phyloP scores from a whole-genome alignment of 192 early-diverging fungal genomes.

The Coemansia aciculifera region DNA sequence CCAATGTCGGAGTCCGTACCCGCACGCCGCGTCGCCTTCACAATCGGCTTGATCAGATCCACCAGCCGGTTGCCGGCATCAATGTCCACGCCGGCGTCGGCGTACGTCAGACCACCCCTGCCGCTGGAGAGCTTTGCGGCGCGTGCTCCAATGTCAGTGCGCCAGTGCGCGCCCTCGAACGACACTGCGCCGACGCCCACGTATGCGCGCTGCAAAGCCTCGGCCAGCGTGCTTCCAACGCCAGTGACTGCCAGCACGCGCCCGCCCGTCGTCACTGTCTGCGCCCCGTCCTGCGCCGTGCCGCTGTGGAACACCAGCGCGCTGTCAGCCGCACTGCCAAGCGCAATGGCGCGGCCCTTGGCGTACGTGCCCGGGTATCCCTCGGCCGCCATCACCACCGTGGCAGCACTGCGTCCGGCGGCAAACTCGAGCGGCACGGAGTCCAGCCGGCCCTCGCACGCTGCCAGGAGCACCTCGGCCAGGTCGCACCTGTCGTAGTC shows the following conservation, averaged over 20 bases:
- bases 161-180: constrained; percentile 88
- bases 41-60: constrained; percentile 91
- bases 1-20: constrained; percentile 97
- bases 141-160: constrained; percentile 85
- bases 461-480: constrained; percentile 83
- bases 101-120: constrained; percentile 78
- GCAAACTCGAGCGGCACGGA: constrained; percentile 75
- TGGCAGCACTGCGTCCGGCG: constrained; percentile 72
- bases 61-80: constrained; percentile 95
- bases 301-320: constrained; percentile 91
- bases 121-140: constrained; percentile 19
- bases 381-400: constrained; percentile 88
- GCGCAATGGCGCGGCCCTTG: constrained; percentile 76
- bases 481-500: constrained; percentile 76
- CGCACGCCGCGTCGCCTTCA: constrained; percentile 88
- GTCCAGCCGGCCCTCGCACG: constrained; percentile 88
- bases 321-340: constrained; percentile 53
- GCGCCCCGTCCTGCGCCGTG: constrained; percentile 61
- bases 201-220: constrained; percentile 82
- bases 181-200: constrained; percentile 61
- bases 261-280: constrained; percentile 84
- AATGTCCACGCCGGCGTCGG: constrained; percentile 93
- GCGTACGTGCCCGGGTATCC: constrained; percentile 91
- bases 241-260: constrained; percentile 94
- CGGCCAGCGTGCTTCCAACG: constrained; percentile 67